phyloP scores from a whole-genome alignment of 2,329 filamentous ascomycete species.

The Neophaeococcomyces mojaviensis region DNA sequence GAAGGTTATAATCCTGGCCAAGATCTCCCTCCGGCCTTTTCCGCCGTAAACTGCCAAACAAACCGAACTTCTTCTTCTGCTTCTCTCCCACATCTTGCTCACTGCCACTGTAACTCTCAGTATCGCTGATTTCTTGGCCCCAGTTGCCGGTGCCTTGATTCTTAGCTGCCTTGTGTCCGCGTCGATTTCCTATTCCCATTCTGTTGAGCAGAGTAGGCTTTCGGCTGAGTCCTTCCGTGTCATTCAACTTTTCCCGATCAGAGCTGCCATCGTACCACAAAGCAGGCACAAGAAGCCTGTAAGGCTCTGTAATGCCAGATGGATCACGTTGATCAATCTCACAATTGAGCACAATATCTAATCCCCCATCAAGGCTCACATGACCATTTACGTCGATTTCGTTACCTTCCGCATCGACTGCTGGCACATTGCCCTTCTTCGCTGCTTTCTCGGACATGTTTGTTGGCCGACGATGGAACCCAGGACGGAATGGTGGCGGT shows the following conservation, averaged over 20 bases:
- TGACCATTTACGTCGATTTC: constrained; percentile 42
- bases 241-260: constrained; percentile 22
- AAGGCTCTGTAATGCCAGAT: constrained; percentile 77
- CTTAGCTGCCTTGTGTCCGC: constrained; percentile 16
- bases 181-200: constrained; percentile 17
- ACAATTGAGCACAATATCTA: constrained; percentile 83
- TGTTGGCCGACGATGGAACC: constrained; percentile 58
- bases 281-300: constrained; percentile 75
- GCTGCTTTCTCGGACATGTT: constrained; percentile 57
- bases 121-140: constrained; percentile 23
- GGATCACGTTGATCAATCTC: constrained; percentile 83
- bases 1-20: constrained; percentile 14
- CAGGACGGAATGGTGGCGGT: constrained; percentile 28
- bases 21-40: constrained; percentile 14
- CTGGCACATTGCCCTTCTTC: constrained; percentile 40
- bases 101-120: constrained; percentile 18
- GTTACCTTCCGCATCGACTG: constrained; percentile 39
- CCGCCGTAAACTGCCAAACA: constrained; percentile 19
- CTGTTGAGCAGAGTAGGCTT: constrained; percentile 19
- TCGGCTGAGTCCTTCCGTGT: constrained; percentile 12
- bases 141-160: constrained; percentile 23
- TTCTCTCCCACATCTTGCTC: constrained; percentile 11
- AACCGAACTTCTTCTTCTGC: constrained; percentile 17
- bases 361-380: constrained; percentile 70
- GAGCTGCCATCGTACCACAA: constrained; percentile 47